phyloP scores from a whole-genome alignment of 805 yeast species.

The Blastobotrys attinorum region DNA sequence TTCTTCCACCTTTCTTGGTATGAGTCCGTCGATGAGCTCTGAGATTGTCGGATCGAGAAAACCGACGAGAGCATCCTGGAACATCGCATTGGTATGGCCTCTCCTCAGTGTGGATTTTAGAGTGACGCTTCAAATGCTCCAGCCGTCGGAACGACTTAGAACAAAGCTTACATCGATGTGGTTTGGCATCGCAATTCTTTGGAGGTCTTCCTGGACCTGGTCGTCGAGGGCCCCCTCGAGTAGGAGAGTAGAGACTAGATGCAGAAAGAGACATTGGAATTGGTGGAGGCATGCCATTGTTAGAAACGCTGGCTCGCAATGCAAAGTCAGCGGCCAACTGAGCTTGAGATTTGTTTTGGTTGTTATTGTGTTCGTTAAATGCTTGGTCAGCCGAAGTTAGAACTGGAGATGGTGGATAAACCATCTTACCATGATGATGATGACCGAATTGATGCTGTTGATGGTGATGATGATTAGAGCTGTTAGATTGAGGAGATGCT shows the following conservation, averaged over 20 bases:
- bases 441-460: background rate
- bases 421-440: background rate
- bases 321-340: slow-evolving; percentile 5
- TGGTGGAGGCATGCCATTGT: background rate
- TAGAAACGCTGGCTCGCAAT: background rate
- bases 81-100: slow-evolving; percentile 63
- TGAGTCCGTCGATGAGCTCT: slow-evolving; percentile 74
- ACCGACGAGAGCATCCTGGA: slow-evolving; percentile 51
- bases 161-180: slow-evolving; percentile 29
- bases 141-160: slow-evolving; percentile 32
- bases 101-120: slow-evolving; percentile 68
- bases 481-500: no score
- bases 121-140: slow-evolving; percentile 45
- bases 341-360: slow-evolving; percentile 1
- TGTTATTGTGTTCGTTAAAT: background rate
- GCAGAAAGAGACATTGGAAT: slow-evolving; percentile 2
- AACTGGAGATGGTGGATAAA: slow-evolving; percentile 4
- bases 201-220: slow-evolving; percentile 4
- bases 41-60: slow-evolving; percentile 71
- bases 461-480: background rate
- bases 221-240: background rate
- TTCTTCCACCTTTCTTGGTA: slow-evolving; percentile 35
- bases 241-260: background rate
- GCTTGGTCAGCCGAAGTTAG: slow-evolving; percentile 4
- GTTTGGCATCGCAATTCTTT: slow-evolving; percentile 3